phyloP scores from a whole-genome alignment of 2,329 filamentous ascomycete genomes.

The Rhexocercosporidium sp. region DNA sequence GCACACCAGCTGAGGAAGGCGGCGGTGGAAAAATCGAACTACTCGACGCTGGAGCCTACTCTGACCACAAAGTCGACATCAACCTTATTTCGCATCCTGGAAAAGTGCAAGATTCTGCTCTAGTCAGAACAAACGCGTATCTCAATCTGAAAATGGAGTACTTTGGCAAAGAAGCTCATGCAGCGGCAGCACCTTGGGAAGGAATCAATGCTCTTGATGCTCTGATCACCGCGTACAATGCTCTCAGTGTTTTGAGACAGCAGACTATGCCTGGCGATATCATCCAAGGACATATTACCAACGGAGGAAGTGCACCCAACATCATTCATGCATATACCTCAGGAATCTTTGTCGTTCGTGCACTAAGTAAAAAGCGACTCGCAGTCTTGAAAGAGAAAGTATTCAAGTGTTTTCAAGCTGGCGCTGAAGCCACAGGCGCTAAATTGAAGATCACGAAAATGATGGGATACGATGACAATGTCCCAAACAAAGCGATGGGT shows the following conservation, averaged over 20 bases:
- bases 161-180: constrained; percentile 55
- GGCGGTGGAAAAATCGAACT: constrained; percentile 50
- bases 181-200: constrained; percentile 45
- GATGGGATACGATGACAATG: constrained; percentile 57
- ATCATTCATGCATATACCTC: constrained; percentile 42
- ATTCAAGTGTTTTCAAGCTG: constrained; percentile 53
- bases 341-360: constrained; percentile 50
- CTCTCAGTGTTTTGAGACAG: constrained; percentile 41
- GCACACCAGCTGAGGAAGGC: constrained; percentile 39
- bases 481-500: constrained; percentile 57
- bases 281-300: constrained; percentile 48
- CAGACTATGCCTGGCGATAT: constrained; percentile 37
- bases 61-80: constrained; percentile 42
- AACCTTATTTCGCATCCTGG: constrained; percentile 49
- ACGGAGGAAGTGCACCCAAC: constrained; percentile 48
- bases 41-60: constrained; percentile 50
- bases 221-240: constrained; percentile 44
- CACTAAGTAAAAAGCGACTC: constrained; percentile 49
- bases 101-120: constrained; percentile 48
- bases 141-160: constrained; percentile 56
- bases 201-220: constrained; percentile 49
- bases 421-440: constrained; percentile 56
- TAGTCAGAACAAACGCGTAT: constrained; percentile 59
- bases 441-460: constrained; percentile 49
- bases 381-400: constrained; percentile 49